These are phyloP conservation scores for Amanita thiersii DNA, from an alignment of 768 basidiomycete species.

Conservation along the genomic window DNA sequence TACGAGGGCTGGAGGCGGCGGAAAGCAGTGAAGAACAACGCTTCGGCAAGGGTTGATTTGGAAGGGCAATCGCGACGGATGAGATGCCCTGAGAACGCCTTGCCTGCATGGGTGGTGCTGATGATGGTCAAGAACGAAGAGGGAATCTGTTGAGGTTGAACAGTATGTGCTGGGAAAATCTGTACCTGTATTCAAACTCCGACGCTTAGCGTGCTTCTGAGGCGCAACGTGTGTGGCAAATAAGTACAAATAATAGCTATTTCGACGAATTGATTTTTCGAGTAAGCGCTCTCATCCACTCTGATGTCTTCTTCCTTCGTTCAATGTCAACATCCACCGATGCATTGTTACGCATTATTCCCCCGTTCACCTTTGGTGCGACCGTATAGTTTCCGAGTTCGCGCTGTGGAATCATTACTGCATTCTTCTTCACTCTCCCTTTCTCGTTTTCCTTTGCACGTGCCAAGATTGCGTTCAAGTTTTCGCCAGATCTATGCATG, in stretches of 20 bases:
- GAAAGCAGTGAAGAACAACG: constrained; percentile 45
- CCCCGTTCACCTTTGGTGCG: constrained; percentile 56
- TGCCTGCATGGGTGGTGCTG: constrained; percentile 34
- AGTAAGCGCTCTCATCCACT: constrained; percentile 60
- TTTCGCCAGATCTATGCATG: constrained; percentile 34
- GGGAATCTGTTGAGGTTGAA: constrained; percentile 4
- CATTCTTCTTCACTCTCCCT: constrained; percentile 64
- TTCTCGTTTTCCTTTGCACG: constrained; percentile 62
- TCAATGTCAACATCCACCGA: constrained; percentile 72
- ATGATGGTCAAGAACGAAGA: constrained; percentile 13
- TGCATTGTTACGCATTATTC: constrained; percentile 37
- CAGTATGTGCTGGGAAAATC: constrained; percentile 7
- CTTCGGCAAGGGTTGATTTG: constrained; percentile 45
- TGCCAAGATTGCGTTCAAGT: constrained; percentile 62
- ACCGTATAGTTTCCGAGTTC: constrained; percentile 73
- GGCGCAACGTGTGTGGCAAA: constrained; percentile 3
- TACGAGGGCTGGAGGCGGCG: constrained; percentile 41
- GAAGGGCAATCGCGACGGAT: constrained; percentile 56
- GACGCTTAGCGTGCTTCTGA: constrained; percentile 9
- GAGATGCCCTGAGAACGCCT: constrained; percentile 41
- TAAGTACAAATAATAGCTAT: constrained; percentile 4
- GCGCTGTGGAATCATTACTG: constrained; percentile 75
- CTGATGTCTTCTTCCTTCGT: constrained; percentile 65
- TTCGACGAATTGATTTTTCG: constrained; percentile 28
- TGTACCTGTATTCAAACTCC: constrained; percentile 3